Evolutionary conservation across 2,329 filamentous ascomycete genomes (phyloP).

Genomic region (Ceratocystis papillata): DNA sequence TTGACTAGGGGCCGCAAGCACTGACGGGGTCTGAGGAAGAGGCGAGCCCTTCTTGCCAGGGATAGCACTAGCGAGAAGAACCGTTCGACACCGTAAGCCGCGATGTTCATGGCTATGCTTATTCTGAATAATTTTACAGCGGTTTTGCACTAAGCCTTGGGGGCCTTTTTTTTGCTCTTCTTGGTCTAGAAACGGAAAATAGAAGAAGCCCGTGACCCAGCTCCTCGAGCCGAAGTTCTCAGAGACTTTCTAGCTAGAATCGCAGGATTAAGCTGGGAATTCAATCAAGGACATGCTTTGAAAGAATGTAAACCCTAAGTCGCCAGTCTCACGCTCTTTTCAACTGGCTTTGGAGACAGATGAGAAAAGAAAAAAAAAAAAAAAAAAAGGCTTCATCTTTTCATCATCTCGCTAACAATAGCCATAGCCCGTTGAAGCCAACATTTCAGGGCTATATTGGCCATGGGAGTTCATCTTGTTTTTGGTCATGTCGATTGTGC

Average conservation of each 20-base stretch:
- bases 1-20: neutral
- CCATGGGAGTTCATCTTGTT: neutral
- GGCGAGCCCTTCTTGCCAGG: slow-evolving; percentile 9
- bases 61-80: slow-evolving; percentile 6
- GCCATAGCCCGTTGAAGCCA: neutral
- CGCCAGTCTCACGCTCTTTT: neutral
- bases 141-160: neutral
- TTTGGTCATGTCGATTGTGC: neutral
- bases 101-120: neutral
- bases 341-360: neutral
- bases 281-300: neutral
- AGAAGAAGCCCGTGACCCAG: neutral
- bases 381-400: neutral
- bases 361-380: neutral
- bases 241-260: neutral
- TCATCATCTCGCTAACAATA: neutral
- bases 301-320: too few relatives aligned
- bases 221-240: neutral
- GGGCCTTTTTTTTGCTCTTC: neutral
- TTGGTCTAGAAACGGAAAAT: neutral
- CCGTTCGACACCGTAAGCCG: neutral
- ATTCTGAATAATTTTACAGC: neutral
- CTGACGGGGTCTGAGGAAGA: slow-evolving; percentile 12
- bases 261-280: too few relatives aligned
- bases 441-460: neutral